A percentile compares a stretch with the other conserved stretches of the same genome.
These are phyloP conservation scores for Lenwebbia sp. DNA, from an alignment of 345 rosid genomes.

Conservation along the genomic window DNA sequence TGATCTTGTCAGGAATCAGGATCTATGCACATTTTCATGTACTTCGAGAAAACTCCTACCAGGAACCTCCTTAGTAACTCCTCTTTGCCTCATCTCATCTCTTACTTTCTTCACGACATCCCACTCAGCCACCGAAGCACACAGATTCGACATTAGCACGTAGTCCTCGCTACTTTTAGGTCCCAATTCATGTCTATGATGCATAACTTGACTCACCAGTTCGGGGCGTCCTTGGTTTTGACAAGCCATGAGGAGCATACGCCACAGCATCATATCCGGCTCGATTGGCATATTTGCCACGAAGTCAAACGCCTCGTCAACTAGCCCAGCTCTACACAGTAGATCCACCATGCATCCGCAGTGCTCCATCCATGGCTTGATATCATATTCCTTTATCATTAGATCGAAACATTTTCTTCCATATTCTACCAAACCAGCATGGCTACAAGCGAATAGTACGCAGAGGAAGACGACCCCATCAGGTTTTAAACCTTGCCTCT, in stretches of 20 bases:
- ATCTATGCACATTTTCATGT: not conserved
- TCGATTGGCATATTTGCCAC: constrained; percentile 24
- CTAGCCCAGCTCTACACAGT: constrained; percentile 27
- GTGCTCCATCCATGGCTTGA: constrained; percentile 30
- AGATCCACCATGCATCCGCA: constrained; percentile 48
- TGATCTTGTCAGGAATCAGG: not conserved
- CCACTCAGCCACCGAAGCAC: constrained; percentile 10
- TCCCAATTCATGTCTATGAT: constrained; percentile 6
- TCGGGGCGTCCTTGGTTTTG: constrained; percentile 9
- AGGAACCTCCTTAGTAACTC: constrained; percentile 16
- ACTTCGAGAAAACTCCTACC: constrained; percentile 29
- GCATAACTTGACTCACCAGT: constrained; percentile 12
- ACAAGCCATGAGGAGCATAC: constrained; percentile 24
- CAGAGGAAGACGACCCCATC: constrained; percentile 28
- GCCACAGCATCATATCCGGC: constrained; percentile 22
- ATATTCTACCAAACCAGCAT: constrained; percentile 25
- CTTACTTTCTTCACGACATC: constrained; percentile 7
- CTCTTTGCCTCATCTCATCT: constrained; percentile 9
- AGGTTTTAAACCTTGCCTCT: constrained; percentile 14
- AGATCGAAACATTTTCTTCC: constrained; percentile 20
- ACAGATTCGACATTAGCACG: constrained; percentile 13
- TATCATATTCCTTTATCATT: constrained; percentile 14
- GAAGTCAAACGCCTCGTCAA: constrained; percentile 23
- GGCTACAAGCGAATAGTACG: constrained; percentile 29
- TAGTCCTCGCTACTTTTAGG: constrained; percentile 26